phyloP scores from a whole-genome alignment of 2,329 filamentous ascomycete species.

The Arthrobotrys sinensis region DNA sequence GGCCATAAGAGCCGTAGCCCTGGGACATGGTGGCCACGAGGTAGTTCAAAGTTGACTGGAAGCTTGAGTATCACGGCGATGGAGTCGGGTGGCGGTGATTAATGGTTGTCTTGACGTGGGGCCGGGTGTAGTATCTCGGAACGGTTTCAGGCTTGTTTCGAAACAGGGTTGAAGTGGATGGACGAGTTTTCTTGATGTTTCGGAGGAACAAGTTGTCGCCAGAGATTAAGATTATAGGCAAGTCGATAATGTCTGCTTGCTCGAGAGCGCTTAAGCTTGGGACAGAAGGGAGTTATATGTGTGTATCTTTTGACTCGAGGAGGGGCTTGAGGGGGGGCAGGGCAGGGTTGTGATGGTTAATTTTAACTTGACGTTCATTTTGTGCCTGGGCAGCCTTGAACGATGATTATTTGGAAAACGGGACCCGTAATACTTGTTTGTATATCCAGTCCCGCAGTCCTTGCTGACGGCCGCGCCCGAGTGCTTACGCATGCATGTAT shows the following conservation, averaged over 20 bases:
- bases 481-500: conserved; percentile 35
- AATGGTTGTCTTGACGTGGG: conserved; percentile 1
- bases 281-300: conserved; percentile 27
- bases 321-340: background rate
- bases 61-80: background rate
- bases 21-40: conserved; percentile 44
- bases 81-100: conserved; percentile 1
- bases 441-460: background rate
- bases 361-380: no score
- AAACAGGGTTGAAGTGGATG: conserved; percentile 28
- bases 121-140: conserved; percentile 25
- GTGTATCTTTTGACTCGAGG: conserved; percentile 7
- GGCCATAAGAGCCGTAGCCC: conserved; percentile 47
- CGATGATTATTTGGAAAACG: no score
- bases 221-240: conserved; percentile 4
- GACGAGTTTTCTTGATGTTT: conserved; percentile 4
- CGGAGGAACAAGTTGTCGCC: background rate
- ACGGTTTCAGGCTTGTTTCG: conserved; percentile 46
- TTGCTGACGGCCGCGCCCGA: conserved; percentile 32
- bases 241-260: conserved; percentile 3
- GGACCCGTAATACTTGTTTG: no score
- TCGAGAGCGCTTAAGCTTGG: conserved; percentile 12
- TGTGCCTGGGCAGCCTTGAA: no score
- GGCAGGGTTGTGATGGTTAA: background rate
- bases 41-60: background rate